phyloP scores from a whole-genome alignment of 306 rosid genomes.

The Acacia crassicarpa region DNA sequence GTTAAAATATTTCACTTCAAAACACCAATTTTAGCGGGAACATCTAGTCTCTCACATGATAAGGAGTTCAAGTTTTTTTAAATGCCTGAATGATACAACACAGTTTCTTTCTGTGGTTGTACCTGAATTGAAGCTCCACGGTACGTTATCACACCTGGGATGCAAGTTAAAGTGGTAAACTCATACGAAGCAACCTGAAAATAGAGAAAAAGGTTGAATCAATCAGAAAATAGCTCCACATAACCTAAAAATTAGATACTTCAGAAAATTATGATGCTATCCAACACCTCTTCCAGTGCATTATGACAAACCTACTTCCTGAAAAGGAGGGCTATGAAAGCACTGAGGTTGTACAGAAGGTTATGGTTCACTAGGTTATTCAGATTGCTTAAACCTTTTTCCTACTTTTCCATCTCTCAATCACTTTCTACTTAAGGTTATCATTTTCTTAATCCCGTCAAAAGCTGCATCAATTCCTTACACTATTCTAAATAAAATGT shows the following conservation, averaged over 20 bases:
- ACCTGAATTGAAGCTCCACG: constrained; percentile 99
- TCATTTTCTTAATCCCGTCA: background rate
- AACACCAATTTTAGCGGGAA: background rate
- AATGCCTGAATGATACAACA: background rate
- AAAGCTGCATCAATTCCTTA: constrained; percentile 14
- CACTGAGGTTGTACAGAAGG: constrained; percentile 1
- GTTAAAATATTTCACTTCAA: background rate
- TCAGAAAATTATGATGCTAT: constrained; percentile 2
- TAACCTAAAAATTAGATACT: constrained; percentile 19
- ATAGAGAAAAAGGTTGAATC: constrained; percentile 29
- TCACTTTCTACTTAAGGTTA: constrained; percentile 1
- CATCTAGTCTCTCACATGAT: background rate
- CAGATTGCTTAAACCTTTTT: background rate
- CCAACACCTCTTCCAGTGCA: background rate
- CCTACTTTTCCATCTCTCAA: background rate
- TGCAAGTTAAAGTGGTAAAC: constrained; percentile 96
- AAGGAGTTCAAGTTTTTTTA: background rate
- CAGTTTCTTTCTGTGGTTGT: constrained; percentile 13
- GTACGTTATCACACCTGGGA: constrained; percentile 90
- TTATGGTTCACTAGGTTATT: background rate
- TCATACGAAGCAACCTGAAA: constrained; percentile 95
- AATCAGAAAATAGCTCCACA: constrained; percentile 31
- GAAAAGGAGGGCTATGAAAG: background rate
- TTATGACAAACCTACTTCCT: background rate
- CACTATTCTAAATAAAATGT: constrained; percentile 11